A percentile compares a stretch with the other conserved stretches of the same genome.
Conservation (phyloP, 2,329 filamentous ascomycete genomes). For the Cytospora chrysosperma region DNA sequence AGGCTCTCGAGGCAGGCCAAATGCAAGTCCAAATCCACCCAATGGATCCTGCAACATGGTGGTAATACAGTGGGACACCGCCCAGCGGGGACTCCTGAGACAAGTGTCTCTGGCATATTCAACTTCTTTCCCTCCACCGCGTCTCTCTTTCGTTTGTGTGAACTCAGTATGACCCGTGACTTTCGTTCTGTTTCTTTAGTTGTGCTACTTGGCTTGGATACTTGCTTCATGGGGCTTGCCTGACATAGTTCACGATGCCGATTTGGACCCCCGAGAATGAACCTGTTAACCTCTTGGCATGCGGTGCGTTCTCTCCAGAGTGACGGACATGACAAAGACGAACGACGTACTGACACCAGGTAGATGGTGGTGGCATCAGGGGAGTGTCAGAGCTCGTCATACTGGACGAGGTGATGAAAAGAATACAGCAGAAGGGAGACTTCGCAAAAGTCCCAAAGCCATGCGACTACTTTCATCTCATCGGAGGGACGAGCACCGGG, state of each 20-base stretch:
- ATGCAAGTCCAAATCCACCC: background rate
- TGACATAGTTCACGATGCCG: background rate
- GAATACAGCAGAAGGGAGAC: conserved; percentile 27
- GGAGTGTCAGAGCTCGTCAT: conserved; percentile 38
- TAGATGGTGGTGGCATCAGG: conserved; percentile 38
- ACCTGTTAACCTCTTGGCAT: conserved; percentile 14
- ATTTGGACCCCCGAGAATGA: background rate
- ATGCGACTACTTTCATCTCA: conserved; percentile 40
- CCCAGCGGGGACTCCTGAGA: background rate
- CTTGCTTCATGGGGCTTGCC: background rate
- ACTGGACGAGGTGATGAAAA: conserved; percentile 35
- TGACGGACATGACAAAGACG: background rate
- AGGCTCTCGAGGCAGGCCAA: conserved; percentile 1
- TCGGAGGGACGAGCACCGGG: conserved; percentile 40
- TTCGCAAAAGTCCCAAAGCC: conserved; percentile 32
- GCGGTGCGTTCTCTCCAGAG: background rate
- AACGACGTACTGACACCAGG: background rate
- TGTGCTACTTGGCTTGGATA: background rate
- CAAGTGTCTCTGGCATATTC: background rate
- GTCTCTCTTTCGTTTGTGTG: background rate
- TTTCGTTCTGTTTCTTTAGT: background rate
- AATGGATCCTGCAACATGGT: background rate
- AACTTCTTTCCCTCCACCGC: too few relatives aligned
- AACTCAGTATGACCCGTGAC: too few relatives aligned
- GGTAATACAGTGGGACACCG: background rate